These are phyloP conservation scores for Setaria italica DNA, from an alignment of 202 grass and related monocot genomes.

Conservation along the genomic window DNA sequence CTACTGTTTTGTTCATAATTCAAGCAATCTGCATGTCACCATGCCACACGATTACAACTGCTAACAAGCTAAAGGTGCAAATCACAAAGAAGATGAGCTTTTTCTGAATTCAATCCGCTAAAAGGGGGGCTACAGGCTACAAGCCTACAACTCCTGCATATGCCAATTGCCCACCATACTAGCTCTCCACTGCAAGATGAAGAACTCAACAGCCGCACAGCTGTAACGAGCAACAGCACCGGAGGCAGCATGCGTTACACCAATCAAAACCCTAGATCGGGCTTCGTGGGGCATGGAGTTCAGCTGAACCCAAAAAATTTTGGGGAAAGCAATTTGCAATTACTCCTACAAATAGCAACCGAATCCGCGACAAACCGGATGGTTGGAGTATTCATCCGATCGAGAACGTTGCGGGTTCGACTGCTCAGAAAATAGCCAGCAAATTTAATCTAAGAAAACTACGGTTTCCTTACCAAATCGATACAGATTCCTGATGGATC, in stretches of 20 bases:
- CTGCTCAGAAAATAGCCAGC: background rate
- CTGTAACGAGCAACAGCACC: background rate
- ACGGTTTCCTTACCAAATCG: conserved; percentile 20
- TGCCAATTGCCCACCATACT: background rate
- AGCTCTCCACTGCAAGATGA: background rate
- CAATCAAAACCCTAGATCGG: background rate
- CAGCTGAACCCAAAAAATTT: background rate
- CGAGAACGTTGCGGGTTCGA: background rate
- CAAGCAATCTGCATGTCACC: background rate
- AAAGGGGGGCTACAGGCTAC: background rate
- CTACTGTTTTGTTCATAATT: background rate
- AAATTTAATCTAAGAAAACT: background rate
- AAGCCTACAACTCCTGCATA: background rate
- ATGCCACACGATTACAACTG: background rate
- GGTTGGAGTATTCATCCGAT: background rate
- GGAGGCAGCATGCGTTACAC: background rate
- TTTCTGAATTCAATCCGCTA: background rate
- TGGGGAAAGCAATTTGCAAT: background rate
- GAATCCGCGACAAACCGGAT: background rate
- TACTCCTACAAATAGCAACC: background rate
- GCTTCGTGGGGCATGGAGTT: background rate
- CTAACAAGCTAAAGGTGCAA: background rate
- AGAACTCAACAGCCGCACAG: background rate
- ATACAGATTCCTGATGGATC: background rate
- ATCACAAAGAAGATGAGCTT: background rate